A percentile compares a stretch with the other conserved stretches of the same genome.
These are phyloP conservation scores for Xylariomycetidae sp. DNA, from an alignment of 2,329 filamentous ascomycete species.

Conservation along the genomic window DNA sequence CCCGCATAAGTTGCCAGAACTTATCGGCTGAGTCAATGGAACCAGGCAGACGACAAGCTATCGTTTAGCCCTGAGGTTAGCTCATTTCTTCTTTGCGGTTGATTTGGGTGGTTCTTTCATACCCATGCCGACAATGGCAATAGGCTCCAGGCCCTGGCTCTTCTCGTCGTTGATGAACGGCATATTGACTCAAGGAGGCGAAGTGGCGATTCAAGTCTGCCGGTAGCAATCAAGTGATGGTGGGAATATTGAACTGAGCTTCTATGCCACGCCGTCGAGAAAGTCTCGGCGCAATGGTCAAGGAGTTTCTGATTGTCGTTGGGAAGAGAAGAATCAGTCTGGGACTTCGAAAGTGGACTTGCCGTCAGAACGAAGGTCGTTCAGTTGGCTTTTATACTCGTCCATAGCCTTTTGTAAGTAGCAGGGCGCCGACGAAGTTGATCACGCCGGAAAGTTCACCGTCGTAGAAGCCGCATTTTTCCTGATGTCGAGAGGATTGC, in stretches of 20 bases:
- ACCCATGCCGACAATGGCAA: background rate
- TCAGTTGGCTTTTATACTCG: background rate
- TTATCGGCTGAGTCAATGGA: conserved; percentile 11
- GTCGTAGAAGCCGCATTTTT: background rate
- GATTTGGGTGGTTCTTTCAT: background rate
- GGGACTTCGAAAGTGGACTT: background rate
- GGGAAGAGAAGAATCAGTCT: background rate
- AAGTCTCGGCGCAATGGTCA: background rate
- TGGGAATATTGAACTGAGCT: background rate
- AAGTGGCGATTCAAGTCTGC: background rate
- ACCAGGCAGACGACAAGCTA: conserved; percentile 18
- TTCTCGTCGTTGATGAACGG: background rate
- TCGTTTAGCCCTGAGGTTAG: background rate
- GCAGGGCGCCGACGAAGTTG: background rate
- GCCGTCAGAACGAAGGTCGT: background rate
- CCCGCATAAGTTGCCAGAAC: conserved; percentile 15
- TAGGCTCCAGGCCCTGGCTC: background rate
- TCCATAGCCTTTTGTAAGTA: background rate
- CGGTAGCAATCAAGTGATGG: background rate
- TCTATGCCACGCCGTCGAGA: background rate
- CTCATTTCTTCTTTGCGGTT: background rate
- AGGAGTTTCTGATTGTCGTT: background rate
- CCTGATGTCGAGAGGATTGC: background rate
- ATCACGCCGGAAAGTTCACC: background rate
- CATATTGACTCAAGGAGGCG: background rate